These are phyloP conservation scores for Dothidotthia symphoricarpi DNA, from an alignment of 2,329 filamentous ascomycete species.

Conservation along the genomic window DNA sequence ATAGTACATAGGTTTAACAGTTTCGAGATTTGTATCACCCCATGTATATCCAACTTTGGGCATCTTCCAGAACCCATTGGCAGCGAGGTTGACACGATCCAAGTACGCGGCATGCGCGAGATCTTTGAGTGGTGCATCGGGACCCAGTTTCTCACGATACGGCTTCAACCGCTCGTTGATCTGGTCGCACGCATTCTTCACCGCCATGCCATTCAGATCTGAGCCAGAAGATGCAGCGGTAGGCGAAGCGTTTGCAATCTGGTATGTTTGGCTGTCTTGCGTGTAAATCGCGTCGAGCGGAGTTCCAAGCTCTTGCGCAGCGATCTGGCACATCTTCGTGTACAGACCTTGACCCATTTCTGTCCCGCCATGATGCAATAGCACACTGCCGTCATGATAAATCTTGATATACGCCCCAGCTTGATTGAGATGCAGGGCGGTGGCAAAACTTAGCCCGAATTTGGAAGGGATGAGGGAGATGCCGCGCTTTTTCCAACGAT, in stretches of 20 bases:
- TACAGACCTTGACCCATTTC: slow-evolving; percentile 97
- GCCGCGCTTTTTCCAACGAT: slow-evolving; percentile 92
- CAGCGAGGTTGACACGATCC: slow-evolving; percentile 89
- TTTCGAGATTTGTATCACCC: slow-evolving; percentile 52
- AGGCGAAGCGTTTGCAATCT: slow-evolving; percentile 82
- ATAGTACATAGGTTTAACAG: slow-evolving; percentile 74
- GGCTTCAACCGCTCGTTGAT: slow-evolving; percentile 82
- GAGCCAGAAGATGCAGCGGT: slow-evolving; percentile 92
- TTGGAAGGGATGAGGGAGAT: slow-evolving; percentile 86
- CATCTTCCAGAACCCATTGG: slow-evolving; percentile 95
- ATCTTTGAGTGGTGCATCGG: slow-evolving; percentile 75
- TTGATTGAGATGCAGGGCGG: slow-evolving; percentile 90
- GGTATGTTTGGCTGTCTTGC: slow-evolving; percentile 82
- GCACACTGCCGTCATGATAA: slow-evolving; percentile 87
- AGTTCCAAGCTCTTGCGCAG: slow-evolving; percentile 82
- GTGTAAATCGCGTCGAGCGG: slow-evolving; percentile 82
- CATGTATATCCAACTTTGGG: slow-evolving; percentile 93
- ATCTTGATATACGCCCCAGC: slow-evolving; percentile 91
- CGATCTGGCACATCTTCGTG: slow-evolving; percentile 95
- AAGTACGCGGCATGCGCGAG: slow-evolving; percentile 90
- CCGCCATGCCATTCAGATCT: slow-evolving; percentile 91
- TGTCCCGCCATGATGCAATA: slow-evolving; percentile 90
- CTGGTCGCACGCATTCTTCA: slow-evolving; percentile 86
- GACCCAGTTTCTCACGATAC: slow-evolving; percentile 77
- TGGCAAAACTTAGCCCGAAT: slow-evolving; percentile 89